A percentile compares a stretch with the other conserved stretches of the same genome.
Conservation (phyloP, 73 alveolate genomes). For the Paraurostyla sp. region DNA sequence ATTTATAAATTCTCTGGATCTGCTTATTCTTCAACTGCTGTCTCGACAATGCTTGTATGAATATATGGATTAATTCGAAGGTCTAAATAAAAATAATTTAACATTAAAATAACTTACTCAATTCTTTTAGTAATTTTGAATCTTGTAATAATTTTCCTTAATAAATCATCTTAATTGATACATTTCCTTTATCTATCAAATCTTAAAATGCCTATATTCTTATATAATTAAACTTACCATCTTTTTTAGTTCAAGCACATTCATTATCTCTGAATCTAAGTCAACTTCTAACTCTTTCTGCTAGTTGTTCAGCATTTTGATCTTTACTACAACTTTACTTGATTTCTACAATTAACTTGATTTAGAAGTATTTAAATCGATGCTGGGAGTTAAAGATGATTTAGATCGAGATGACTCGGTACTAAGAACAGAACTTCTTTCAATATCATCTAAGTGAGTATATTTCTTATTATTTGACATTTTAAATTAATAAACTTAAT, state of each 20-base stretch:
- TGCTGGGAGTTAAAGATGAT: too few relatives aligned
- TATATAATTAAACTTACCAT: background rate
- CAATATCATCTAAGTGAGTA: background rate
- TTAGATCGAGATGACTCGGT: too few relatives aligned
- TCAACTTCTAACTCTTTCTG: background rate
- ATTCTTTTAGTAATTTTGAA: background rate
- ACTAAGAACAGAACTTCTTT: background rate
- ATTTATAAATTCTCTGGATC: too few relatives aligned
- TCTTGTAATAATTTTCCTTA: background rate
- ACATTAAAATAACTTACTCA: background rate
- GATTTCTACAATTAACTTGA: too few relatives aligned
- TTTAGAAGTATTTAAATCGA: too few relatives aligned
- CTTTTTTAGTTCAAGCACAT: background rate
- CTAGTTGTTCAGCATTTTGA: background rate
- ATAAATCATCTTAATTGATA: background rate
- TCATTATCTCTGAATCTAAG: background rate
- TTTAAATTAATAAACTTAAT: background rate
- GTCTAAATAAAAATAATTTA: background rate
- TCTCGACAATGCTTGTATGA: slow-evolving; percentile 20
- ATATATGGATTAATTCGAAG: slow-evolving; percentile 3
- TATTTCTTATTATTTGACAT: slow-evolving; percentile 34
- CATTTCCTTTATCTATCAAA: background rate
- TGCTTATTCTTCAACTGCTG: too few relatives aligned
- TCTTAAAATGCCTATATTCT: background rate
- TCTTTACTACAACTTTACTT: background rate